phyloP scores from a whole-genome alignment of 2,329 filamentous ascomycete species.

The Amauroascus verrucosus region DNA sequence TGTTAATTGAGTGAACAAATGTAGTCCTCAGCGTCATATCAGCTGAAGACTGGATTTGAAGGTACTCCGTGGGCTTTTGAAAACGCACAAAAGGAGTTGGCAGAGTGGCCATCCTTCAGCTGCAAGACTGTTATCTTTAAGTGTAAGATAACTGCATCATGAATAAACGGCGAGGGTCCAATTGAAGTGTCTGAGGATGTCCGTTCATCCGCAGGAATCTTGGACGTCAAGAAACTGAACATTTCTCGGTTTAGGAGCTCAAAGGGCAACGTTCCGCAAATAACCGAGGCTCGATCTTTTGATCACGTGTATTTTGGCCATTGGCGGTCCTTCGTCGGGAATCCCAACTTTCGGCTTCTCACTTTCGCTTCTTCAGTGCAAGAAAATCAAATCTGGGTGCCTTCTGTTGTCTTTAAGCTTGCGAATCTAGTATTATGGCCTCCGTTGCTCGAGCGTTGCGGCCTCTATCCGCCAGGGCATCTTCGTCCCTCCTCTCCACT shows the following conservation, averaged over 20 bases:
- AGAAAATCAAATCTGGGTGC: neutral
- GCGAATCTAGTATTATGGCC: constrained; percentile 32
- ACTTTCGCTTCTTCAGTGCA: constrained; percentile 6
- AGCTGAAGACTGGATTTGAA: neutral
- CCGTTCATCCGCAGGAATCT: neutral
- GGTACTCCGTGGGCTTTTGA: no score
- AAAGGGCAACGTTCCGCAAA: neutral
- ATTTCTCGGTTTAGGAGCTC: neutral
- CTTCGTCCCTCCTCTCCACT: constrained; percentile 30
- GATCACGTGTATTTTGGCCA: constrained; percentile 7
- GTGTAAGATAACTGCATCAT: no score
- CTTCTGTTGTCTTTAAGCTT: neutral
- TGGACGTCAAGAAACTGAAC: no score
- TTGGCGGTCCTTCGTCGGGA: neutral
- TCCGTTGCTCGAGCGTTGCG: constrained; percentile 40
- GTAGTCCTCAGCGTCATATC: neutral
- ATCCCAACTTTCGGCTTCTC: constrained; percentile 1
- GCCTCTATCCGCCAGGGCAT: constrained; percentile 34
- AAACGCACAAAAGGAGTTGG: no score
- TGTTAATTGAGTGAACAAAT: no score
- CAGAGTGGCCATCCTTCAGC: no score
- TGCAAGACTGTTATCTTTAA: no score
- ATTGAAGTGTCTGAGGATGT: neutral
- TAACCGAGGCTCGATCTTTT: constrained; percentile 18
- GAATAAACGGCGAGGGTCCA: neutral